Conservation (phyloP, 495 filamentous ascomycete species). For the Xylaria venustula region DNA sequence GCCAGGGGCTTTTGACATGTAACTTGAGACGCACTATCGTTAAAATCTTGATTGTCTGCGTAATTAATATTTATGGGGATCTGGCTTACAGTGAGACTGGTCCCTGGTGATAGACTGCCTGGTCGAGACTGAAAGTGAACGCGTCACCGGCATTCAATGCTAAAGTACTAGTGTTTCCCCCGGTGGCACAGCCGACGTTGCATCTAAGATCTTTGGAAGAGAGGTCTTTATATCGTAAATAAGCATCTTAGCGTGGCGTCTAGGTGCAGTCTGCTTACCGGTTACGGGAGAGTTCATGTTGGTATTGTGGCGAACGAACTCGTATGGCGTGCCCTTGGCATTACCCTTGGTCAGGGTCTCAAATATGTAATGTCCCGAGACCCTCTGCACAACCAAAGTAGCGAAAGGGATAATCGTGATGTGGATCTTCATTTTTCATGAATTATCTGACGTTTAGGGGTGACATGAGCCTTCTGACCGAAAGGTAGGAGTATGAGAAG, state of each 20-base stretch:
- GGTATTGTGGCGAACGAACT: constrained; percentile 54
- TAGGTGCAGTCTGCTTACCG: constrained; percentile 18
- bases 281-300: constrained; percentile 61
- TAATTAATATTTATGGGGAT: too few relatives aligned
- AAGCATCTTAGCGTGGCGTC: neutral
- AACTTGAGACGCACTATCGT: constrained; percentile 18
- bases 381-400: constrained; percentile 35
- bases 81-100: constrained; percentile 49
- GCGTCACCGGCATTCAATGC: constrained; percentile 51
- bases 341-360: constrained; percentile 46
- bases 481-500: too few relatives aligned
- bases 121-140: constrained; percentile 49
- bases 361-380: constrained; percentile 50
- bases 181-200: constrained; percentile 54
- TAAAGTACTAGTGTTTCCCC: constrained; percentile 43
- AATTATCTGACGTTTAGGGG: neutral
- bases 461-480: too few relatives aligned
- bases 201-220: constrained; percentile 54
- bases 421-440: constrained; percentile 35
- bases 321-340: constrained; percentile 43
- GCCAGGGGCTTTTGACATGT: constrained; percentile 53
- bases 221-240: constrained; percentile 31
- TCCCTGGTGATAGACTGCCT: constrained; percentile 60
- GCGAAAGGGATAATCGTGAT: constrained; percentile 29
- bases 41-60: too few relatives aligned